Conservation (phyloP, 2,329 filamentous ascomycete genomes). For the Arachnopeziza araneosa region DNA sequence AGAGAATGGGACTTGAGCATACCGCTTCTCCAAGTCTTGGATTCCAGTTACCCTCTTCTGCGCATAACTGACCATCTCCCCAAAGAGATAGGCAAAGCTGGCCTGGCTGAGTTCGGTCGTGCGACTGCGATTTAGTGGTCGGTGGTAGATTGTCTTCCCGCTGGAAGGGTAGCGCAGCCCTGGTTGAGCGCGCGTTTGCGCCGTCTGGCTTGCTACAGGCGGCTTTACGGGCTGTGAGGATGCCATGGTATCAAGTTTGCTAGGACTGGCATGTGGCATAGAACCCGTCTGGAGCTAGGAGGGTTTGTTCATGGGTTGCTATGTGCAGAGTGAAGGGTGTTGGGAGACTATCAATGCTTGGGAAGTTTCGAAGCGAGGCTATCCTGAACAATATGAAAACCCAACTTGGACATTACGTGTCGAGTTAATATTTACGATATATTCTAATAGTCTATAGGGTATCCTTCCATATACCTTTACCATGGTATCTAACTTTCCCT, state of each 20-base stretch:
- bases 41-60: constrained; percentile 88
- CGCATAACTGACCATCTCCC: constrained; percentile 94
- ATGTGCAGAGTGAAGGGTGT: not conserved
- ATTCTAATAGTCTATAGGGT: not conserved
- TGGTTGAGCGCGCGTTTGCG: constrained; percentile 32
- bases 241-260: constrained; percentile 22
- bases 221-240: constrained; percentile 27
- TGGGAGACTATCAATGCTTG: no score
- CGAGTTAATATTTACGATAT: not conserved
- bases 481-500: not conserved
- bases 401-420: not conserved
- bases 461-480: not conserved
- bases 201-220: constrained; percentile 17
- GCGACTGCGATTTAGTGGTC: constrained; percentile 84
- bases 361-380: not conserved
- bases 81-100: constrained; percentile 93
- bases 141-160: constrained; percentile 97
- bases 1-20: constrained; percentile 22
- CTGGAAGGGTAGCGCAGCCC: constrained; percentile 84
- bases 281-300: not conserved
- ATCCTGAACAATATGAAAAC: not conserved
- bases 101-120: constrained; percentile 86
- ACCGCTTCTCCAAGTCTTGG: constrained; percentile 89
- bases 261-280: not conserved
- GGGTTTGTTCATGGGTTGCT: not conserved